Percentiles rank a stretch among this genome's conserved stretches.
phyloP scores from a whole-genome alignment of 2,329 filamentous ascomycete genomes.

The Paracoccidioides brasiliensis region DNA sequence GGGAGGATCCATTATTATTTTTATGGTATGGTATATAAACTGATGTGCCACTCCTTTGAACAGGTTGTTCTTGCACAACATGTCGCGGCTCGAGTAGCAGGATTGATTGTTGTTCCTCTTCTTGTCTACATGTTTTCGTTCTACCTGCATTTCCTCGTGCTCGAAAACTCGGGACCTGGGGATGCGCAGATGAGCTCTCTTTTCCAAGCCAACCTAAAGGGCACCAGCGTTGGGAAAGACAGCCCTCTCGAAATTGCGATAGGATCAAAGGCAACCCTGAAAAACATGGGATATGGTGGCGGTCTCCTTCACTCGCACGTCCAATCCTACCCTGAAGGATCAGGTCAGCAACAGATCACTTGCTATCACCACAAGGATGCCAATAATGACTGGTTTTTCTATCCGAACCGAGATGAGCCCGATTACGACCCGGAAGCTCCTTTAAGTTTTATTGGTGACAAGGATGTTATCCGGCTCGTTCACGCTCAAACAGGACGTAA shows the following conservation, averaged over 20 bases:
- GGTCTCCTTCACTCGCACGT: slow-evolving; percentile 93
- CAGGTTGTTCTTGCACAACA: slow-evolving; percentile 60
- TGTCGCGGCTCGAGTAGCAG: slow-evolving; percentile 63
- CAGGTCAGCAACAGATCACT: slow-evolving; percentile 87
- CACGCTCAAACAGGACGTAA: slow-evolving; percentile 95
- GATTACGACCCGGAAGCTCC: slow-evolving; percentile 62
- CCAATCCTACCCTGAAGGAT: slow-evolving; percentile 91
- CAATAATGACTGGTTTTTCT: slow-evolving; percentile 99
- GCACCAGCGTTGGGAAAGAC: slow-evolving; percentile 86
- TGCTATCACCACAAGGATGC: slow-evolving; percentile 99
- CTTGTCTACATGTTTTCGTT: slow-evolving; percentile 94
- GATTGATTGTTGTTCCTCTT: slow-evolving; percentile 77
- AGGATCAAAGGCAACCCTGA: slow-evolving; percentile 81
- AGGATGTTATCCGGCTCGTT: slow-evolving; percentile 68
- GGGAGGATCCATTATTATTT: background rate
- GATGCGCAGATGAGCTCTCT: slow-evolving; percentile 99
- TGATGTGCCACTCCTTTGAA: slow-evolving; percentile 15
- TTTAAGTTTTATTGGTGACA: slow-evolving; percentile 62
- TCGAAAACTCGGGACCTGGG: slow-evolving; percentile 86
- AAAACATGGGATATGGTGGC: slow-evolving; percentile 99
- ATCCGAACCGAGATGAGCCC: slow-evolving; percentile 69
- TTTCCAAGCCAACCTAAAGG: slow-evolving; percentile 91
- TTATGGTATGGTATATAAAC: slow-evolving; percentile 1
- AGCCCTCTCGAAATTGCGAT: slow-evolving; percentile 85
- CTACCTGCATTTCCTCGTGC: slow-evolving; percentile 82